These are phyloP conservation scores for Pilatotrama ljubarskyi DNA, from an alignment of 768 basidiomycete species.

Conservation along the genomic window DNA sequence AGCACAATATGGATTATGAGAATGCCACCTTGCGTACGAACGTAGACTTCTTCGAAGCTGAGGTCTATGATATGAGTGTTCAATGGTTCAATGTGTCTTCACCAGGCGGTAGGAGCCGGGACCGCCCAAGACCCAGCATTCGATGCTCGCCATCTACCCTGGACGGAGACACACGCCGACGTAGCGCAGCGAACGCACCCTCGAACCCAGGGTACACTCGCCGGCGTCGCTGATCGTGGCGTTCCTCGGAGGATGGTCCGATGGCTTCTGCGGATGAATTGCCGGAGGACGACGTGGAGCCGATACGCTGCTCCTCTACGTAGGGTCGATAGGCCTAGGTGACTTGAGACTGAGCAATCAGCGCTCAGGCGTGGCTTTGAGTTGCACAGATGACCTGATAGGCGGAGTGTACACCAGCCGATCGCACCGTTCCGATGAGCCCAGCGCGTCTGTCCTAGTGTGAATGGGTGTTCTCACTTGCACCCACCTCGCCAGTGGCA, in stretches of 20 bases:
- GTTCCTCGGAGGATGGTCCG: not conserved
- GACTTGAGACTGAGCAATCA: not conserved
- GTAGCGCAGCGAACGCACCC: not conserved
- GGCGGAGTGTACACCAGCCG: not conserved
- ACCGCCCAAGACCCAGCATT: not conserved
- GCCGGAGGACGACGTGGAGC: not conserved
- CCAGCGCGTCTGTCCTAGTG: not conserved
- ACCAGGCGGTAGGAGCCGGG: not conserved
- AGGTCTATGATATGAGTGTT: not conserved
- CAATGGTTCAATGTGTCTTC: not conserved
- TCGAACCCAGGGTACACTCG: not conserved
- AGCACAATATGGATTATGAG: no score
- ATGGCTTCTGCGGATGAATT: not conserved
- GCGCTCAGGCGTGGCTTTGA: not conserved
- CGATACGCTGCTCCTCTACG: slow-evolving; percentile 1
- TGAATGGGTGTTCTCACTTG: not conserved
- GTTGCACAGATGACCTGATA: slow-evolving; percentile 1
- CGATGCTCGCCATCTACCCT: no score
- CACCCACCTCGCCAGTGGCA: not conserved
- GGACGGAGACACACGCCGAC: not conserved
- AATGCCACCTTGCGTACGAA: no score
- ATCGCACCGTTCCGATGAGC: not conserved
- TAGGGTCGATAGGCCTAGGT: not conserved
- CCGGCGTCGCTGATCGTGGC: slow-evolving; percentile 3
- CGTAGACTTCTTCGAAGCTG: no score